phyloP scores from a whole-genome alignment of 768 basidiomycete species.

The Steccherinum ochraceum region DNA sequence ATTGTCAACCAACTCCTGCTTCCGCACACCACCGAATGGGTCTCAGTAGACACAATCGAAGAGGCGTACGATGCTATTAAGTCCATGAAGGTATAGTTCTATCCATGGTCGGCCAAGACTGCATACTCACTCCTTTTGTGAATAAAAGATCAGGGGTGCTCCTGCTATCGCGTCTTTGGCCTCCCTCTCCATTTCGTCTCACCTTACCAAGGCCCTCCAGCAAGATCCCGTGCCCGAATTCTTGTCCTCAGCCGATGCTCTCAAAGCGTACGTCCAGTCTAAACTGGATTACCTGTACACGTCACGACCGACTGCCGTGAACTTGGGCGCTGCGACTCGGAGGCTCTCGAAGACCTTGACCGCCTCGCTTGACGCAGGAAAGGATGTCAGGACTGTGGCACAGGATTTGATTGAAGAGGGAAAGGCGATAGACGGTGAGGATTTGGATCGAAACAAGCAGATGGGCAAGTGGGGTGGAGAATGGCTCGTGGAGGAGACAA shows the following conservation, averaged over 20 bases:
- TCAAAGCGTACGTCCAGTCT: constrained; percentile 50
- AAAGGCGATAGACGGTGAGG: constrained; percentile 73
- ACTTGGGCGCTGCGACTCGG: constrained; percentile 81
- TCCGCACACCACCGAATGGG: constrained; percentile 64
- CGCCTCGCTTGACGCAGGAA: constrained; percentile 29
- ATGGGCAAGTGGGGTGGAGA: constrained; percentile 86
- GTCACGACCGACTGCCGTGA: constrained; percentile 94
- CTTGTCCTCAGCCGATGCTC: constrained; percentile 42
- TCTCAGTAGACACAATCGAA: constrained; percentile 64
- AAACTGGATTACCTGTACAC: constrained; percentile 71
- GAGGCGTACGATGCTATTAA: constrained; percentile 93
- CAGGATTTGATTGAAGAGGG: constrained; percentile 66
- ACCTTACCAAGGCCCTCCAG: constrained; percentile 50
- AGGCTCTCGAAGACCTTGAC: constrained; percentile 54
- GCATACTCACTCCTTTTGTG: not conserved
- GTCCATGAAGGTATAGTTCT: constrained; percentile 87
- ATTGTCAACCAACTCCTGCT: constrained; percentile 89
- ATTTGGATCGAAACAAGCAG: constrained; percentile 76
- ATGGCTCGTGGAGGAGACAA: constrained; percentile 63
- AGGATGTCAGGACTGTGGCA: constrained; percentile 37
- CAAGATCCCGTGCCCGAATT: constrained; percentile 44
- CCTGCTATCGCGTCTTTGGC: constrained; percentile 94
- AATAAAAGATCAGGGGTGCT: constrained; percentile 83
- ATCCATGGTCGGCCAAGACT: not conserved
- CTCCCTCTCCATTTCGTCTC: constrained; percentile 65